phyloP scores from a whole-genome alignment of 805 yeast species.

The Nakazawaea ernobii region DNA sequence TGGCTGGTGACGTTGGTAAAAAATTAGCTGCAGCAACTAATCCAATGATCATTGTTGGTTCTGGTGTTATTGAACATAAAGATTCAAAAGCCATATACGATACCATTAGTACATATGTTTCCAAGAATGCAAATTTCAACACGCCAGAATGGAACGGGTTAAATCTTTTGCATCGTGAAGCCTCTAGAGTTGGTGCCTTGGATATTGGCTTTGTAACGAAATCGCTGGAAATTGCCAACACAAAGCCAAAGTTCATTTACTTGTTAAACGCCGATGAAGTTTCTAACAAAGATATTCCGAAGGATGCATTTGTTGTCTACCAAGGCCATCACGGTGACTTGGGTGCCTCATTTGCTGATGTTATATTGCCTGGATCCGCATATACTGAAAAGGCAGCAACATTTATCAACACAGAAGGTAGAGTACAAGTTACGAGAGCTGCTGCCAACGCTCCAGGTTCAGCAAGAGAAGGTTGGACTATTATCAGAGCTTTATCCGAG shows the following conservation, averaged over 20 bases:
- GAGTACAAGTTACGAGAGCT: conserved; percentile 80
- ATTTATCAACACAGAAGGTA: conserved; percentile 85
- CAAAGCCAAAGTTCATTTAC: conserved; percentile 69
- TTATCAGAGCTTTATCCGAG: conserved; percentile 76
- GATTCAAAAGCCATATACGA: conserved; percentile 61
- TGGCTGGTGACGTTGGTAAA: conserved; percentile 64
- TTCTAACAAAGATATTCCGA: conserved; percentile 61
- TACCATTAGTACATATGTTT: conserved; percentile 54
- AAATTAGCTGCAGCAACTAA: conserved; percentile 59
- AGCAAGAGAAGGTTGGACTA: conserved; percentile 91
- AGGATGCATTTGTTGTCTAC: conserved; percentile 81
- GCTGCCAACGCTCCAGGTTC: conserved; percentile 85
- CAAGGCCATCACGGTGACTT: conserved; percentile 91
- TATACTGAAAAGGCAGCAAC: conserved; percentile 85
- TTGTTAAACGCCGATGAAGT: conserved; percentile 83
- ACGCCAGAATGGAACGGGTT: conserved; percentile 78
- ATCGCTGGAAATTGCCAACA: conserved; percentile 36
- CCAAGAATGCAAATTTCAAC: conserved; percentile 50
- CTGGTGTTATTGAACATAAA: conserved; percentile 64
- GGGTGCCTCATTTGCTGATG: conserved; percentile 87
- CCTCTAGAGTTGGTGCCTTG: conserved; percentile 82
- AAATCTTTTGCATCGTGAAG: conserved; percentile 76
- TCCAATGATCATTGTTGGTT: conserved; percentile 78
- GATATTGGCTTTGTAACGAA: conserved; percentile 71
- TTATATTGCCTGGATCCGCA: conserved; percentile 80